Percentiles rank a stretch among this genome's conserved stretches.
phyloP scores from a whole-genome alignment of 345 rosid species.

The Theobroma cacao region DNA sequence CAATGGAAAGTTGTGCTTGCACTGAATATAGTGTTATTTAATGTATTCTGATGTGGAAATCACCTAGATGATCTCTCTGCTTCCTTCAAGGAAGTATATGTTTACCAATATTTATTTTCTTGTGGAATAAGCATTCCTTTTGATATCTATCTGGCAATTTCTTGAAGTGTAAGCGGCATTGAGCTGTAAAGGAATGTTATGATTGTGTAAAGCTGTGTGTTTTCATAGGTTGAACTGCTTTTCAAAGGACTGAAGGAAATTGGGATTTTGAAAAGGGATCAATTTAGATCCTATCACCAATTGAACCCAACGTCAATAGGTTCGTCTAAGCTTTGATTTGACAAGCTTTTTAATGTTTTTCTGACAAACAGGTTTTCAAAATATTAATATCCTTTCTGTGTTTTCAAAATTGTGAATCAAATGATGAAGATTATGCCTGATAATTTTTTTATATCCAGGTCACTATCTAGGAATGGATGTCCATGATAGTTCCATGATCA shows the following conservation, averaged over 20 bases:
- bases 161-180: not conserved
- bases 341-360: not conserved
- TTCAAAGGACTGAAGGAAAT: slow-evolving; percentile 72
- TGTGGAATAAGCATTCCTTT: not conserved
- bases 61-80: not conserved
- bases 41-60: not conserved
- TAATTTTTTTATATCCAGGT: slow-evolving; percentile 42
- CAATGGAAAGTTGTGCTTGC: not conserved
- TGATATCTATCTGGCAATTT: not conserved
- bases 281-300: slow-evolving; percentile 48
- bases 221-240: slow-evolving; percentile 63
- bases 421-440: not conserved
- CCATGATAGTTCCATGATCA: slow-evolving; percentile 77
- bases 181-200: not conserved
- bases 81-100: not conserved
- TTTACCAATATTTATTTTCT: not conserved
- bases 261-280: slow-evolving; percentile 58
- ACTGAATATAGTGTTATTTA: no score
- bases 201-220: slow-evolving; percentile 20
- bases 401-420: slow-evolving; percentile 6
- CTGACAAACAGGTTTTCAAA: not conserved
- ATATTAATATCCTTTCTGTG: not conserved
- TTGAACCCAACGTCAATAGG: slow-evolving; percentile 97
- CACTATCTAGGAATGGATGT: slow-evolving; percentile 99
- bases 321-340: slow-evolving; percentile 23